Evolutionary conservation across 1,284 basidiomycete species (phyloP).

Genomic region (Cerioporus squamosus): DNA sequence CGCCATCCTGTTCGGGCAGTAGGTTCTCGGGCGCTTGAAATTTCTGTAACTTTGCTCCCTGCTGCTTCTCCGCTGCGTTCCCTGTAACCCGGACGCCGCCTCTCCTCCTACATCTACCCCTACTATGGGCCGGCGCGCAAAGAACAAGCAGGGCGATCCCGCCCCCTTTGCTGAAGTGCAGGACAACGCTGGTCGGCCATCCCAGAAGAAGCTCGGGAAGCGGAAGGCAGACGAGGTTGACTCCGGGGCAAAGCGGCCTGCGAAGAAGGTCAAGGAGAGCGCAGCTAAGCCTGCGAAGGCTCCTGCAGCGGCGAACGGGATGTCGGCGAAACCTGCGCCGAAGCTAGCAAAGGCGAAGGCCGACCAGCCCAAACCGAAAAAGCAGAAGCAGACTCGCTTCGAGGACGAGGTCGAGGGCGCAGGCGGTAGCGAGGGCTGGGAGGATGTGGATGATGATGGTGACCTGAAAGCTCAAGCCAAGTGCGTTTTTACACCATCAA

Average conservation of each 20-base stretch:
- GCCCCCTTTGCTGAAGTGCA: constrained; percentile 55
- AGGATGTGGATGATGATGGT: constrained; percentile 58
- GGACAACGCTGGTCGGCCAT: constrained; percentile 34
- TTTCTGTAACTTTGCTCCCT: constrained; percentile 10
- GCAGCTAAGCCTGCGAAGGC: constrained; percentile 13
- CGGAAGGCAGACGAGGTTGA: constrained; percentile 62
- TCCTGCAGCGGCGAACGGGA: constrained; percentile 20
- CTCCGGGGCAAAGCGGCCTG: constrained; percentile 45
- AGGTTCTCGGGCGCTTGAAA: constrained; percentile 14
- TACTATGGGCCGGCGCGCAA: constrained; percentile 88
- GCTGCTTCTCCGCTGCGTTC: background rate
- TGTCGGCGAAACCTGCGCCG: constrained; percentile 15
- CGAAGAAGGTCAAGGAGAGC: constrained; percentile 61
- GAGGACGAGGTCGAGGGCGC: constrained; percentile 35
- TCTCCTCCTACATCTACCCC: background rate
- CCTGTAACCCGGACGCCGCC: background rate
- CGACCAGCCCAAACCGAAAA: constrained; percentile 29
- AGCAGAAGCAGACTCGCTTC: constrained; percentile 21
- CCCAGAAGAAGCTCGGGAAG: constrained; percentile 68
- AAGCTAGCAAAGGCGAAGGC: constrained; percentile 39
- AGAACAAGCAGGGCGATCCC: constrained; percentile 88
- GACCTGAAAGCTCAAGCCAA: constrained; percentile 47
- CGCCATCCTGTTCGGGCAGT: background rate
- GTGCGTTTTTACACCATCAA: constrained; percentile 37
- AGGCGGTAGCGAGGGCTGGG: constrained; percentile 59